Percentiles rank a stretch among this genome's conserved stretches.
These are phyloP conservation scores for Toxoplasma gondii DNA, from an alignment of 169 alveolate species.

Conservation along the genomic window DNA sequence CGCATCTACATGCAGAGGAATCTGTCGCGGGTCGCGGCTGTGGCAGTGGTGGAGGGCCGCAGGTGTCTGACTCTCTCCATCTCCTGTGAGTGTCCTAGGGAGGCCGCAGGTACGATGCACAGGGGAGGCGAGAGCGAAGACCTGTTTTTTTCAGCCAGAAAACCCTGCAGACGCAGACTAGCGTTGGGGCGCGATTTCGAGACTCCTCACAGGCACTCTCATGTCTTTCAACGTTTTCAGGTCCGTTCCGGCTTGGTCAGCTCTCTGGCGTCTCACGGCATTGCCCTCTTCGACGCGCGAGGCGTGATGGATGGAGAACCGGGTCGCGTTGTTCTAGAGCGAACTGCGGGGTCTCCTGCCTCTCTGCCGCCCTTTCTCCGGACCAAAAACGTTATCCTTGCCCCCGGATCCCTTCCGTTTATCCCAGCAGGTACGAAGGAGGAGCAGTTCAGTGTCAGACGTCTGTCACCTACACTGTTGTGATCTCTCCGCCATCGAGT, in stretches of 20 bases:
- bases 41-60: no score
- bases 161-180: no score
- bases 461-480: background rate
- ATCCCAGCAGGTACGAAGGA: conserved; percentile 65
- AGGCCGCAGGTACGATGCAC: no score
- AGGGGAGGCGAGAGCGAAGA: no score
- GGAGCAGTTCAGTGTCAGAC: background rate
- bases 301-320: conserved; percentile 65
- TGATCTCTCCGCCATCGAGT: no score
- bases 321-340: conserved; percentile 43
- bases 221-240: no score
- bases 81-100: no score
- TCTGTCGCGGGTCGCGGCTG: conserved; percentile 42
- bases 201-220: no score
- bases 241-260: conserved; percentile 17
- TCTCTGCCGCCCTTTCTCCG: background rate
- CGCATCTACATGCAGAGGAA: conserved; percentile 50
- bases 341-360: conserved; percentile 10
- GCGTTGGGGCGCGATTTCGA: no score
- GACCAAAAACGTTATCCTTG: conserved; percentile 72
- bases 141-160: no score
- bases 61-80: no score
- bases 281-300: conserved; percentile 67
- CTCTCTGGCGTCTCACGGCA: conserved; percentile 49
- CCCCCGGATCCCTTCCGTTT: conserved; percentile 75